Percentiles rank a stretch among this genome's conserved stretches.
Conservation (phyloP, 495 filamentous ascomycete genomes). For the Penicillium chermesinum region DNA sequence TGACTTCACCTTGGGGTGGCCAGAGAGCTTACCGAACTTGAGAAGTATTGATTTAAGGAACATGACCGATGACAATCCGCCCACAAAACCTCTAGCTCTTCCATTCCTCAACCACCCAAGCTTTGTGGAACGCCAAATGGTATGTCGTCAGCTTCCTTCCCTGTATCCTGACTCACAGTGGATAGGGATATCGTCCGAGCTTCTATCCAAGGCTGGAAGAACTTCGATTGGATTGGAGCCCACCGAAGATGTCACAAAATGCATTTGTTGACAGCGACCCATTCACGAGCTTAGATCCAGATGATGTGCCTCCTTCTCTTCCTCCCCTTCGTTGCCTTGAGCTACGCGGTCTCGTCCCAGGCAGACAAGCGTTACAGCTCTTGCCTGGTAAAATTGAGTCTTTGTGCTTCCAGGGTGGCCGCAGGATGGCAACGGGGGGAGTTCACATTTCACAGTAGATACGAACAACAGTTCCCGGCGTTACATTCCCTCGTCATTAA, state of each 20-base stretch:
- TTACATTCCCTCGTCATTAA: slow-evolving; percentile 31
- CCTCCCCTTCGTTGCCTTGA: slow-evolving; percentile 28
- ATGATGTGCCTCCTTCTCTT: background rate
- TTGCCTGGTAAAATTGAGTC: slow-evolving; percentile 30
- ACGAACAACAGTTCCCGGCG: slow-evolving; percentile 17
- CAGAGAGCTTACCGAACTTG: slow-evolving; percentile 29
- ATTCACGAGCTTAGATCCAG: background rate
- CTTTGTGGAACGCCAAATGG: background rate
- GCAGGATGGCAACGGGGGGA: background rate
- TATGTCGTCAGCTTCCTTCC: background rate
- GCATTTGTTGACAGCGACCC: slow-evolving; percentile 18
- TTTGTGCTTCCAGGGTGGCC: slow-evolving; percentile 27
- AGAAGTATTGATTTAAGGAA: slow-evolving; percentile 26
- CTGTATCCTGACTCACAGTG: background rate
- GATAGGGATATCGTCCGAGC: slow-evolving; percentile 8
- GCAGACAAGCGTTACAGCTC: slow-evolving; percentile 11
- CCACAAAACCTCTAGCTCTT: background rate
- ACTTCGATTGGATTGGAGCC: slow-evolving; percentile 29
- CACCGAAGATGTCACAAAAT: slow-evolving; percentile 9
- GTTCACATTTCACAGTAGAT: background rate
- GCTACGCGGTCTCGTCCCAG: slow-evolving; percentile 23
- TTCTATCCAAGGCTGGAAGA: slow-evolving; percentile 36
- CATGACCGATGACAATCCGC: background rate
- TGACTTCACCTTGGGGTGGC: slow-evolving; percentile 16
- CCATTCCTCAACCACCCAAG: background rate